These are phyloP conservation scores for Agaricus bisporus DNA, from an alignment of 768 basidiomycete genomes.

Conservation along the genomic window DNA sequence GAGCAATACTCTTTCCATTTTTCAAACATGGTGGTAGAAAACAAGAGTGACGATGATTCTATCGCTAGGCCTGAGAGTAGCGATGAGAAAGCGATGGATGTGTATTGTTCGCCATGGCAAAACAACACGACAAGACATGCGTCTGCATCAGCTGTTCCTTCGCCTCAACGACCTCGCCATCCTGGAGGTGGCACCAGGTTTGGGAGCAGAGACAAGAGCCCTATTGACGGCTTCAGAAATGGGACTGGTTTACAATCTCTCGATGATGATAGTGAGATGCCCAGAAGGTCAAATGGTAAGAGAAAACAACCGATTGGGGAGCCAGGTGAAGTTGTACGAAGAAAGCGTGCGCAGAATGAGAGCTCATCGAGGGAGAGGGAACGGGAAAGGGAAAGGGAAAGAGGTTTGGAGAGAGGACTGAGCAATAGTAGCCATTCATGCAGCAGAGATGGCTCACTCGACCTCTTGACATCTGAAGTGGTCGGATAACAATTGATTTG, in stretches of 20 bases:
- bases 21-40: not conserved
- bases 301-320: conserved; percentile 23
- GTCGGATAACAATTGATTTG: conserved; percentile 1
- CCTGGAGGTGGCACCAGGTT: not conserved
- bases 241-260: conserved; percentile 24
- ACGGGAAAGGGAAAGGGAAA: not conserved
- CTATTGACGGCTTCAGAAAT: conserved; percentile 62
- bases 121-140: not conserved
- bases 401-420: conserved; percentile 1
- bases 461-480: conserved; percentile 2
- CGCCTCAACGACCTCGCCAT: conserved; percentile 1
- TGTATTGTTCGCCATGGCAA: not conserved
- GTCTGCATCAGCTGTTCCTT: not conserved
- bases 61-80: not conserved
- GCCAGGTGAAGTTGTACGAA: not conserved
- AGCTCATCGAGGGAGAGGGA: conserved; percentile 6
- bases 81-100: not conserved
- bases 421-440: not conserved
- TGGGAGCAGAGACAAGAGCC: conserved; percentile 65
- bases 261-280: conserved; percentile 46
- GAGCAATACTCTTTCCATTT: not conserved
- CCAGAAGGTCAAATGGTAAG: conserved; percentile 67
- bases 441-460: not conserved
- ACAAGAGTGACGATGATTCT: conserved; percentile 1
- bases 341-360: conserved; percentile 6